These are phyloP conservation scores for Evernia prunastri DNA, from an alignment of 495 filamentous ascomycete genomes.

Conservation along the genomic window DNA sequence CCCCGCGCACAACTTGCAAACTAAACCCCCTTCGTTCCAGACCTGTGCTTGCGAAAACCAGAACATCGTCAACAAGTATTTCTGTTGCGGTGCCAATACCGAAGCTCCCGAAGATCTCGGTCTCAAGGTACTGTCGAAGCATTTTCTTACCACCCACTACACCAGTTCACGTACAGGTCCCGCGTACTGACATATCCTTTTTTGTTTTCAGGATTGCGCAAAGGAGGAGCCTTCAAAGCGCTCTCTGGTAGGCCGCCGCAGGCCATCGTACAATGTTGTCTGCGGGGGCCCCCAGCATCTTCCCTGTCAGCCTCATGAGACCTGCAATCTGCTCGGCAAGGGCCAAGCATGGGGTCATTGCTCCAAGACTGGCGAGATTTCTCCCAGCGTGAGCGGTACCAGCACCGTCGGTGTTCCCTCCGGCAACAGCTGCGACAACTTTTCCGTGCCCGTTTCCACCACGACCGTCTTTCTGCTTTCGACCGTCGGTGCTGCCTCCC, in stretches of 20 bases:
- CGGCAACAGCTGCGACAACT: neutral
- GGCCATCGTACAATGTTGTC: too few relatives aligned
- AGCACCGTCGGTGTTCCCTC: neutral
- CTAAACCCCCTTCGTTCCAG: neutral
- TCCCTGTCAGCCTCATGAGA: too few relatives aligned
- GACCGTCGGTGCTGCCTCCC: neutral
- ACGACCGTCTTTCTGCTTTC: neutral
- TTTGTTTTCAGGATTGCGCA: neutral
- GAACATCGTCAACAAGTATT: constrained; percentile 4
- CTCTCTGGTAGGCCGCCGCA: too few relatives aligned
- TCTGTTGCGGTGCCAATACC: neutral
- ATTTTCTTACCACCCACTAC: too few relatives aligned
- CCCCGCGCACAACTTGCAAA: neutral
- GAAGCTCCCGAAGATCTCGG: neutral
- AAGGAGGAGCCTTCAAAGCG: too few relatives aligned
- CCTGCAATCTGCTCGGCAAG: too few relatives aligned
- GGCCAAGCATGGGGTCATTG: too few relatives aligned
- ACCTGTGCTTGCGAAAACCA: neutral
- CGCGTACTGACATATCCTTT: neutral
- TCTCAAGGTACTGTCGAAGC: neutral
- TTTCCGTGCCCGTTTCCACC: neutral
- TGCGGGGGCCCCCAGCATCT: too few relatives aligned
- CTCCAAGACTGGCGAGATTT: too few relatives aligned
- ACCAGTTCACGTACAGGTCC: neutral
- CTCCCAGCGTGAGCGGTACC: too few relatives aligned